These are phyloP conservation scores for Verticillium isaacii DNA, from an alignment of 2,329 filamentous ascomycete species.

Conservation along the genomic window DNA sequence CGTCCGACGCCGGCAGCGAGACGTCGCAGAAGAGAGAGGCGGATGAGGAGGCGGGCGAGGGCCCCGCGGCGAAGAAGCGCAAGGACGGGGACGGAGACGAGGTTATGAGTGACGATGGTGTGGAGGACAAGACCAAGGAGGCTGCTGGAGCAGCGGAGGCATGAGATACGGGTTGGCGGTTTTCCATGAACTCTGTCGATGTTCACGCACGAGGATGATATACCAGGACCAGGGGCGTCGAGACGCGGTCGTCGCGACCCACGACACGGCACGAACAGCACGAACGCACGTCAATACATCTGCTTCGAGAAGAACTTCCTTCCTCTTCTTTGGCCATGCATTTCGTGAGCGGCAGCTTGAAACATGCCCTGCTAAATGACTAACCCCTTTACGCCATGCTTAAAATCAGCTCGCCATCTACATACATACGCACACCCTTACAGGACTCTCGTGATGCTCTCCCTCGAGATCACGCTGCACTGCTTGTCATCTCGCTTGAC, in stretches of 20 bases:
- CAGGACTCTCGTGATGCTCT: constrained; percentile 51
- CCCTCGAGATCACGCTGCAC: constrained; percentile 78
- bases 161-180: neutral
- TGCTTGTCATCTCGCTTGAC: constrained; percentile 79
- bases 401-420: neutral
- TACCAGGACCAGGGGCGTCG: neutral
- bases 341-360: neutral
- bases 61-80: constrained; percentile 38
- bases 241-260: neutral
- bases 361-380: neutral
- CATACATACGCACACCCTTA: constrained; percentile 12
- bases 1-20: constrained; percentile 23
- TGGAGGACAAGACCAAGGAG: constrained; percentile 9
- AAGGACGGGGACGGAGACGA: constrained; percentile 34
- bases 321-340: neutral
- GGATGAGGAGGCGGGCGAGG: constrained; percentile 38
- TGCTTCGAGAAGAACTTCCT: neutral
- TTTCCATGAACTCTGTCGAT: neutral
- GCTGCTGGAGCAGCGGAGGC: neutral
- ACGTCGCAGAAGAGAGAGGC: constrained; percentile 51
- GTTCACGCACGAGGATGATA: neutral
- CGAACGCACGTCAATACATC: neutral
- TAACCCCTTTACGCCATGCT: neutral
- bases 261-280: neutral
- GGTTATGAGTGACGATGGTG: constrained; percentile 9